Base-by-base conservation (phyloP, 148 eudicot genomes). In the Spergularia marina region DNA sequence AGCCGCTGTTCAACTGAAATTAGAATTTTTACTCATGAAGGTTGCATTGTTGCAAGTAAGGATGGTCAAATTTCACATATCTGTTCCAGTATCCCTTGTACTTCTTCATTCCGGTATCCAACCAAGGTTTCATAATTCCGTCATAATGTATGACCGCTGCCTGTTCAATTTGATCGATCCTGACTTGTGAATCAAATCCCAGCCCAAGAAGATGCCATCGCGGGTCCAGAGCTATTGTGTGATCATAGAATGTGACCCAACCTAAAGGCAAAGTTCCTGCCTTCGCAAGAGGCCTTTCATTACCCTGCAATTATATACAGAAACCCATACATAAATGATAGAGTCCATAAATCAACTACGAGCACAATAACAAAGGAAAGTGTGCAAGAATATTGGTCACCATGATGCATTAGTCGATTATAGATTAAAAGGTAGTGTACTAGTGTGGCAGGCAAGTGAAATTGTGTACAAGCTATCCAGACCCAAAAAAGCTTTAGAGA, bases 111-210 rank as follows among this genome's bases (percentile, higher is more conserved):
- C 97, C 96, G 51, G 91, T 89, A 81, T 92, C 99, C 79, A 96
- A 79, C 99, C 99, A 96, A 10, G 99, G 99, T 81, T 96, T 96
- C 88, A 83, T 78, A 62, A 92, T 82, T 62, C 99, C 99, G 40
- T 96, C 94, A 57, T 84, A 96, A 83, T 96, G 99, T 79, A 96
- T 52, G 54, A 91, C 99, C 53, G 92, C 89, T 51, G 94, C 99
- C 62, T 72, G 74, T 51, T 90, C 88, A 23, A 95, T 88, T 53
- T 83, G 85, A 54, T 73, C 82, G 18, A 30, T 74, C 74, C 54
- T 87, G 65, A 92, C 77, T n/a, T 78, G 84, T 7, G 88, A 66
- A 47, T 87, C 92, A 44, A 82, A 81, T 21, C 99, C 99, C 44
- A 96, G 78, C 49, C 99, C 99, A 14, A 91, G 89, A 65, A 88